Percentiles rank a stretch among this genome's conserved stretches.
Conservation (phyloP, 2,329 filamentous ascomycete genomes). For the Corynespora cassiicola region DNA sequence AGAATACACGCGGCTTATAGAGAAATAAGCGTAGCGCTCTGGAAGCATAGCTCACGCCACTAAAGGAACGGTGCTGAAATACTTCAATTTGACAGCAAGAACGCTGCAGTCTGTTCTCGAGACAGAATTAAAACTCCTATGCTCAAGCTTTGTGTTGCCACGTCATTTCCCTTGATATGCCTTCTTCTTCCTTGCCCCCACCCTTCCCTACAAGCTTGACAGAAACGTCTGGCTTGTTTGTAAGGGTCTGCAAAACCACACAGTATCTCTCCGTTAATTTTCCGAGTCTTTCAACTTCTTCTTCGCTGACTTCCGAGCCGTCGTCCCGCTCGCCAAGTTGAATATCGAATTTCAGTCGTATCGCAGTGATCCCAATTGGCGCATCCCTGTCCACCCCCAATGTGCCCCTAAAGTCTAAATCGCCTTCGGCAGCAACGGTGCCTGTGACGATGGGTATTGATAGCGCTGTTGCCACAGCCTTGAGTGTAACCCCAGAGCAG, state of each 20-base stretch:
- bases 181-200: slow-evolving; percentile 24
- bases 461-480: slow-evolving; percentile 57
- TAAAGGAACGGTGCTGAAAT: too few relatives aligned
- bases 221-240: slow-evolving; percentile 36
- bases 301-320: slow-evolving; percentile 46
- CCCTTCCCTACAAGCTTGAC: slow-evolving; percentile 30
- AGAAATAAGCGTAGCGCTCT: too few relatives aligned
- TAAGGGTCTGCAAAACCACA: slow-evolving; percentile 46
- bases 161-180: slow-evolving; percentile 22
- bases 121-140: too few relatives aligned
- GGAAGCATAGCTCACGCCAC: too few relatives aligned
- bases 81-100: too few relatives aligned
- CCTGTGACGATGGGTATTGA: slow-evolving; percentile 52
- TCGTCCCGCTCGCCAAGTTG: slow-evolving; percentile 41
- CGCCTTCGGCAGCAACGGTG: slow-evolving; percentile 53
- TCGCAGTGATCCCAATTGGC: slow-evolving; percentile 56
- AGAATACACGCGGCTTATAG: too few relatives aligned
- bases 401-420: slow-evolving; percentile 58
- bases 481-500: slow-evolving; percentile 59
- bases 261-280: slow-evolving; percentile 59
- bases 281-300: slow-evolving; percentile 53
- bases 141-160: too few relatives aligned
- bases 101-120: too few relatives aligned
- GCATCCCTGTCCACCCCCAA: slow-evolving; percentile 55
- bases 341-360: slow-evolving; percentile 53